Conservation (phyloP, 495 filamentous ascomycete species). For the Neurospora pannonica region DNA sequence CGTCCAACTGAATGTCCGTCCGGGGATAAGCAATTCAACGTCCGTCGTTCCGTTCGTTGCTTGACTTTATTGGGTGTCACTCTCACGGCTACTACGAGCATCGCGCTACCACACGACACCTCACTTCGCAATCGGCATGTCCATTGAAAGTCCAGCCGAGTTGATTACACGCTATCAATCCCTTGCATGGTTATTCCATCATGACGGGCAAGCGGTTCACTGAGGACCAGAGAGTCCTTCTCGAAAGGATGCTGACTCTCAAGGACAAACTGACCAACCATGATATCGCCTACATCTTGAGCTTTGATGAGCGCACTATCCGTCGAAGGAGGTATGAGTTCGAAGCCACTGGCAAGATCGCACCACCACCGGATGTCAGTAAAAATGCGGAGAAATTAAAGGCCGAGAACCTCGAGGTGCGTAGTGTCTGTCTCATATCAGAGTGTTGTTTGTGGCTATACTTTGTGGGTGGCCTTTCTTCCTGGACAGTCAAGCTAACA, state of each 20-base stretch:
- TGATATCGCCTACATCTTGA: slow-evolving; percentile 17
- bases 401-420: slow-evolving; percentile 15
- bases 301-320: slow-evolving; percentile 15
- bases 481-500: no score
- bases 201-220: slow-evolving; percentile 19
- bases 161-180: background rate
- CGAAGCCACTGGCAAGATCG: slow-evolving; percentile 11
- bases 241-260: slow-evolving; percentile 13
- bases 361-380: slow-evolving; percentile 15
- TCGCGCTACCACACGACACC: background rate
- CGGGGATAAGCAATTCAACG: background rate
- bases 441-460: background rate
- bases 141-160: background rate
- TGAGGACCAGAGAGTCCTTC: slow-evolving; percentile 12
- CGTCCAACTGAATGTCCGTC: background rate
- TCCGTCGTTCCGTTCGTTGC: background rate
- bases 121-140: background rate
- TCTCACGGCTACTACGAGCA: background rate
- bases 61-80: background rate
- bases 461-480: no score
- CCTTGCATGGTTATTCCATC: background rate
- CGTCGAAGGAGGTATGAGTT: slow-evolving; percentile 17
- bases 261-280: slow-evolving; percentile 16
- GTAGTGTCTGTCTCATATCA: background rate
- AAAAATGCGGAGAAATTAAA: slow-evolving; percentile 25